phyloP scores from a whole-genome alignment of 1,284 basidiomycete species.

The Hypsizygus ulmarius region DNA sequence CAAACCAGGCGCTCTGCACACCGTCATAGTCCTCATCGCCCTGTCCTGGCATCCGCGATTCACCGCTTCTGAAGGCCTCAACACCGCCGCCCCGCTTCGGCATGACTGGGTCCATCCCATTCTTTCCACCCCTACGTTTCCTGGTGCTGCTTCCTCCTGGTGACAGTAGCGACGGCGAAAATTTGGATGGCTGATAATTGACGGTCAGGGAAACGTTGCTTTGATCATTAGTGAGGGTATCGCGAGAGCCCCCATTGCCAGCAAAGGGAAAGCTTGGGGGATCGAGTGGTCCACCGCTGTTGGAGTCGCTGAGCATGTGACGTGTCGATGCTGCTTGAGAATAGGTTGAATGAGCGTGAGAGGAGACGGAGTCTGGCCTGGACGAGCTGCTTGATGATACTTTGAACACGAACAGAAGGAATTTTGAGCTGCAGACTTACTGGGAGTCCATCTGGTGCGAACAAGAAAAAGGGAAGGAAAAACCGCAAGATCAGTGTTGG shows the following conservation, averaged over 20 bases:
- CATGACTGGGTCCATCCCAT: conserved; percentile 23
- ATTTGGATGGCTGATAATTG: conserved; percentile 63
- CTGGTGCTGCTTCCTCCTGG: conserved; percentile 39
- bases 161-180: conserved; percentile 38
- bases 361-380: conserved; percentile 28
- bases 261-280: conserved; percentile 19
- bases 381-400: conserved; percentile 20
- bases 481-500: conserved; percentile 14
- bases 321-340: conserved; percentile 33
- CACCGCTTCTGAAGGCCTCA: conserved; percentile 54
- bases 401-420: conserved; percentile 10
- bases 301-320: conserved; percentile 31
- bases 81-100: conserved; percentile 59
- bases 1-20: conserved; percentile 32
- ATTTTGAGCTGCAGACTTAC: conserved; percentile 21
- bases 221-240: conserved; percentile 10
- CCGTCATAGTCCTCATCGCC: conserved; percentile 56
- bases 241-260: background rate
- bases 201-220: conserved; percentile 42
- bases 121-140: conserved; percentile 32
- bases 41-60: conserved; percentile 49
- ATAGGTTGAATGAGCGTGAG: conserved; percentile 33
- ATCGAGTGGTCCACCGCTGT: conserved; percentile 19
- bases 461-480: conserved; percentile 8
- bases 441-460: conserved; percentile 28